A percentile compares a stretch with the other conserved stretches of the same genome.
phyloP scores from a whole-genome alignment of 129 eudicot genomes.

The carrot (Daucus carota) region DH1_v3.0 NC_030385.2:45757501-45758000 shows the following conservation, averaged over 20 bases:
- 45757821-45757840: too few relatives aligned
- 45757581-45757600: neutral
- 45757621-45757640: neutral
- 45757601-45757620: neutral
- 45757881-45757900: neutral
- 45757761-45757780: too few relatives aligned
- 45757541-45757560: slow-evolving; percentile 2
- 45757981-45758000: too few relatives aligned
- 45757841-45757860: too few relatives aligned
- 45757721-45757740: too few relatives aligned
- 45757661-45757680: neutral
- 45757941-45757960: too few relatives aligned
- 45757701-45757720: too few relatives aligned
- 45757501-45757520: neutral
- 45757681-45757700: neutral
- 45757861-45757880: slow-evolving; percentile 9
- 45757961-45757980: too few relatives aligned
- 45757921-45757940: too few relatives aligned
- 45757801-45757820: neutral
- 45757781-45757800: too few relatives aligned
- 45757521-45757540: neutral
- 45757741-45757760: too few relatives aligned
- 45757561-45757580: slow-evolving; percentile 11
- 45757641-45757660: neutral
- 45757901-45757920: slow-evolving; percentile 12